These are phyloP conservation scores for Babesia ovis DNA, from an alignment of 169 alveolate genomes.

Conservation along the genomic window DNA sequence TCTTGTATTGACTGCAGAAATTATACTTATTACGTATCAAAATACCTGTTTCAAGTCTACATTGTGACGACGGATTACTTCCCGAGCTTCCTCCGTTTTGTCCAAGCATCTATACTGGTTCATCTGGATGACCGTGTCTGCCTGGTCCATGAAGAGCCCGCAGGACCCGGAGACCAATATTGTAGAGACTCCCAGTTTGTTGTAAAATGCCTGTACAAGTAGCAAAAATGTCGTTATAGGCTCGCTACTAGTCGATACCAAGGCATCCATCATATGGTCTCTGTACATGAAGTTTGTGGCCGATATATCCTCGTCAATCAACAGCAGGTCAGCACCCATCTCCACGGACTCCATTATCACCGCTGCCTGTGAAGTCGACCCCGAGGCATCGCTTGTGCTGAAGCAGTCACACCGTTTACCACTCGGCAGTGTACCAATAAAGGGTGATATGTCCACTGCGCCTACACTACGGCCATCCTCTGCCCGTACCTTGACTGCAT, in stretches of 20 bases:
- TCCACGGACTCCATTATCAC: conserved; percentile 80
- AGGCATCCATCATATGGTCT: conserved; percentile 53
- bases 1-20: not conserved
- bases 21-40: not conserved
- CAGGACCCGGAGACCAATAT: conserved; percentile 68
- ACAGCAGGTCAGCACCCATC: conserved; percentile 71
- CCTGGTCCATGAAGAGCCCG: conserved; percentile 61
- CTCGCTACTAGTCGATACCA: conserved; percentile 47
- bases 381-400: conserved; percentile 77
- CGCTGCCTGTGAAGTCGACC: conserved; percentile 83
- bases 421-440: conserved; percentile 73
- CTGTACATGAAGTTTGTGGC: conserved; percentile 67
- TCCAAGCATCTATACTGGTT: conserved; percentile 57
- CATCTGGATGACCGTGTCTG: conserved; percentile 68
- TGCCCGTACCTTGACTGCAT: conserved; percentile 70
- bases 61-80: not conserved
- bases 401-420: conserved; percentile 56
- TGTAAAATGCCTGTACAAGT: conserved; percentile 45
- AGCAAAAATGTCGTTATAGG: conserved; percentile 57
- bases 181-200: conserved; percentile 58
- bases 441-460: conserved; percentile 74
- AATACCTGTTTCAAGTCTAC: conserved; percentile 28
- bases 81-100: conserved; percentile 19
- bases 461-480: conserved; percentile 75
- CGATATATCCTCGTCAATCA: conserved; percentile 79